Base-by-base conservation (phyloP, 352 stramenopile genomes). In the Lagenidium sp. region DNA sequence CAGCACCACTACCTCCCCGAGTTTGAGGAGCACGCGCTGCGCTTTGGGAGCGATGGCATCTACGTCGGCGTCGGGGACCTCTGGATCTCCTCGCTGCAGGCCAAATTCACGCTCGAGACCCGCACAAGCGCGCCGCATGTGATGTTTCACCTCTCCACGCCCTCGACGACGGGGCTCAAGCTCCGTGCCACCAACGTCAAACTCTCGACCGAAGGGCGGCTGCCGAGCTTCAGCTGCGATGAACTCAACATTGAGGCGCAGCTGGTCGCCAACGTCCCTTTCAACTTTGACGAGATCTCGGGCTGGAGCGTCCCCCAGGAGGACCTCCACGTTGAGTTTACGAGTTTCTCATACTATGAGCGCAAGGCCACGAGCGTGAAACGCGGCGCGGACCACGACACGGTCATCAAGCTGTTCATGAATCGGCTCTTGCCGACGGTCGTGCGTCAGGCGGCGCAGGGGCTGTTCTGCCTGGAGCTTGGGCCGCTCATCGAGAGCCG, bases 341-440 rank as follows among this genome's bases (percentile, higher is more conserved):
- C 65, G 57, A 85, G 73, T 30, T 63, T 89, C 10, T 53, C 66
- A 22, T 89, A 89, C 54, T 89, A 86, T 37, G 76, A 89, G 41
- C 64, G 76, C 0, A 57, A 69, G 36, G 44, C 55, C 25, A 80
- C 66, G 31, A 84, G 65, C 21, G 67, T 62, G 16, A 79, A 85
- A 30, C 63, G 55, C 4, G 65, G 63, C 4, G 75, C 69, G 10
- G 71, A 84, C 21, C 70, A 89, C 49, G 76, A 89, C 51, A 85
- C 62, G 10, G 68, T 89, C 15, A 81, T 89, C 57, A 85, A 84
- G 55, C 63, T 84, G 44, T 85, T 89, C 16, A 82, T 89, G 34
- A 89, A 89, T 35, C 63, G 71, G 0, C 53, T 89, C 50, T 39
- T 89, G 13, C 76, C 76, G 11, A 68, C 59, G 2, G 56, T 89